phyloP scores from a whole-genome alignment of 1,284 basidiomycete species.

The Pholiota adiposa region DNA sequence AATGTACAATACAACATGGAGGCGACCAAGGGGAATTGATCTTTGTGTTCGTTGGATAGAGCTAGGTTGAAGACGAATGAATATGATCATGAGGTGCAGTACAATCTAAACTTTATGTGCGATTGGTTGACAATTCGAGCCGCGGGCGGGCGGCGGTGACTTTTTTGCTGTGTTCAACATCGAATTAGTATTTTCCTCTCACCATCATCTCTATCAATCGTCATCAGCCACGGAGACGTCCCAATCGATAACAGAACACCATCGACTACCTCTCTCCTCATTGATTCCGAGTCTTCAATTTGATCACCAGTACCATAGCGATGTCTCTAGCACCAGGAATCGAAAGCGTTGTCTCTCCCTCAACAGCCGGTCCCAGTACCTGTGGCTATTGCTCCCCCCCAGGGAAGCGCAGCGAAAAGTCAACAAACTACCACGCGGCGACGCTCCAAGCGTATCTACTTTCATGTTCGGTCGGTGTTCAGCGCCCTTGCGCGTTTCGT shows the following conservation, averaged over 20 bases:
- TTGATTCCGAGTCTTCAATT: not conserved
- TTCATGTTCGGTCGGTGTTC: conserved; percentile 53
- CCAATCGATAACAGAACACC: not conserved
- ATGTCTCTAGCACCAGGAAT: conserved; percentile 22
- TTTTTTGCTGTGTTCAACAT: no score
- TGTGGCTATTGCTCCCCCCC: conserved; percentile 53
- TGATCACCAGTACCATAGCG: not conserved
- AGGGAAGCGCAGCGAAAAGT: conserved; percentile 35
- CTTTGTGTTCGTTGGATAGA: not conserved
- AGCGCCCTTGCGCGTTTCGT: not conserved
- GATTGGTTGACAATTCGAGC: no score
- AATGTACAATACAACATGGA: conserved; percentile 88
- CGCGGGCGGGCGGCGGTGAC: no score
- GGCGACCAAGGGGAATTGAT: conserved; percentile 52
- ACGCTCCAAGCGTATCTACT: conserved; percentile 40
- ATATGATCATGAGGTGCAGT: not conserved
- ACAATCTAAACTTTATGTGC: not conserved
- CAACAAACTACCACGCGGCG: conserved; percentile 38
- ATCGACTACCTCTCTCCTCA: not conserved
- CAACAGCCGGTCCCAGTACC: conserved; percentile 31
- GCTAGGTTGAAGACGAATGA: not conserved
- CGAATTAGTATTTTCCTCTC: not conserved
- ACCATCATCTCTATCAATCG: not conserved
- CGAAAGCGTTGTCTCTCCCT: conserved; percentile 41
- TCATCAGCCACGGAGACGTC: not conserved